Conservation (phyloP, 371 early-diverging fungal species). For the Haplosporangium sp. region DNA sequence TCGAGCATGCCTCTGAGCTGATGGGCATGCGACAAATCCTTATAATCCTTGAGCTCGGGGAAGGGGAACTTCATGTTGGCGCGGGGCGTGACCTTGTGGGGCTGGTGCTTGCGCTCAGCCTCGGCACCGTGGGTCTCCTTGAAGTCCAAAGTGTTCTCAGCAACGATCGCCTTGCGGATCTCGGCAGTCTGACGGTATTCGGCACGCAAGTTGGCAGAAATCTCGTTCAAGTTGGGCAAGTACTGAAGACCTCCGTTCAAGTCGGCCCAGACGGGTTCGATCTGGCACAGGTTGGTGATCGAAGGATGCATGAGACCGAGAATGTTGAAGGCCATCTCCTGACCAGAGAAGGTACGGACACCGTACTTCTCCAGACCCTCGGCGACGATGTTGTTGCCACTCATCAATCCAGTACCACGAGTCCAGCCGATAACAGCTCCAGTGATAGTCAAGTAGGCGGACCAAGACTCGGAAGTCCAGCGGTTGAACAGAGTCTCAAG, state of each 20-base stretch:
- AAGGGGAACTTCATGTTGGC: conserved; percentile 96
- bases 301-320: conserved; percentile 91
- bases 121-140: conserved; percentile 80
- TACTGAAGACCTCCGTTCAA: conserved; percentile 93
- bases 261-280: conserved; percentile 94
- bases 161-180: conserved; percentile 86
- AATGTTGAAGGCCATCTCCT: conserved; percentile 96
- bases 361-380: conserved; percentile 92
- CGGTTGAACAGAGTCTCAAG: conserved; percentile 93
- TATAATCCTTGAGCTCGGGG: conserved; percentile 79
- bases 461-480: conserved; percentile 95
- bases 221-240: conserved; percentile 83
- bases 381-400: conserved; percentile 91
- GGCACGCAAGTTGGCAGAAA: conserved; percentile 79
- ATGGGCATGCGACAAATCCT: conserved; percentile 74
- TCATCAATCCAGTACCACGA: conserved; percentile 96
- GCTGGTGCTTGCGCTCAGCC: conserved; percentile 81
- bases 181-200: conserved; percentile 87
- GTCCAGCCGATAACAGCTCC: conserved; percentile 99
- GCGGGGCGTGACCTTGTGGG: conserved; percentile 83
- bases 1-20: conserved; percentile 91
- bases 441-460: conserved; percentile 86
- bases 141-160: conserved; percentile 83
- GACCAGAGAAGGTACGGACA: conserved; percentile 92
- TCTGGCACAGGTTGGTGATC: conserved; percentile 81